Conservation (phyloP, 2,329 filamentous ascomycete species). For the Tympanopsis confertula region DNA sequence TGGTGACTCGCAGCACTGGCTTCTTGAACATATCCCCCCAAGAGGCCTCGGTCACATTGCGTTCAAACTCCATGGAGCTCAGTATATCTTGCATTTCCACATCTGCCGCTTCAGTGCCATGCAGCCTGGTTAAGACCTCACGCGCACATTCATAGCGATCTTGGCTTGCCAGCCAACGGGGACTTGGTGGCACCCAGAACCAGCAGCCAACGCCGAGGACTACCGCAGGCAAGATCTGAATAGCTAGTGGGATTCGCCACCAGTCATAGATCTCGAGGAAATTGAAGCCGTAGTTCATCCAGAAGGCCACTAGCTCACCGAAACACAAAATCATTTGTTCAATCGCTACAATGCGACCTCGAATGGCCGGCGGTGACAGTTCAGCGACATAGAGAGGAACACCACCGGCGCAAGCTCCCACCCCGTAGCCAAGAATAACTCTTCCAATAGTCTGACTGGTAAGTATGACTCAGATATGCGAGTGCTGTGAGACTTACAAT, state of each 20-base stretch:
- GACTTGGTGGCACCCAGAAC: slow-evolving; percentile 12
- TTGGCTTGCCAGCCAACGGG: slow-evolving; percentile 12
- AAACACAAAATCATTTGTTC: slow-evolving; percentile 17
- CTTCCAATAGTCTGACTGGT: slow-evolving; percentile 8
- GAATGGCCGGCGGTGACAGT: slow-evolving; percentile 13
- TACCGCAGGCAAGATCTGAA: slow-evolving; percentile 17
- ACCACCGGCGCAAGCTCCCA: slow-evolving; percentile 16
- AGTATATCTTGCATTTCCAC: too few species aligned
- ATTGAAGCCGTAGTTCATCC: slow-evolving; percentile 13
- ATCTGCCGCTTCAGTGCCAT: slow-evolving; percentile 13
- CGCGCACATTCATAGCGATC: slow-evolving; percentile 11
- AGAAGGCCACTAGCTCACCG: slow-evolving; percentile 17
- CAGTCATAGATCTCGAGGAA: slow-evolving; percentile 13
- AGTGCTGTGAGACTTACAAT: too few species aligned
- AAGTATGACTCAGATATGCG: too few species aligned
- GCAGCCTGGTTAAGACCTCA: slow-evolving; percentile 12
- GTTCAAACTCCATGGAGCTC: too few species aligned
- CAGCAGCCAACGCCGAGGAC: slow-evolving; percentile 14
- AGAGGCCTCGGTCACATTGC: slow-evolving; percentile 7
- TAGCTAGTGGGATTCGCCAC: slow-evolving; percentile 21
- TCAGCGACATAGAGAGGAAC: slow-evolving; percentile 18
- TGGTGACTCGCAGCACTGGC: slow-evolving; percentile 13
- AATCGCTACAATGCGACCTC: slow-evolving; percentile 15
- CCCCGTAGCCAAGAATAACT: slow-evolving; percentile 13
- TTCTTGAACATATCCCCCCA: slow-evolving; percentile 16